Base-by-base conservation (phyloP, 2,329 filamentous ascomycete species). In the Botrytis galanthina region DNA sequence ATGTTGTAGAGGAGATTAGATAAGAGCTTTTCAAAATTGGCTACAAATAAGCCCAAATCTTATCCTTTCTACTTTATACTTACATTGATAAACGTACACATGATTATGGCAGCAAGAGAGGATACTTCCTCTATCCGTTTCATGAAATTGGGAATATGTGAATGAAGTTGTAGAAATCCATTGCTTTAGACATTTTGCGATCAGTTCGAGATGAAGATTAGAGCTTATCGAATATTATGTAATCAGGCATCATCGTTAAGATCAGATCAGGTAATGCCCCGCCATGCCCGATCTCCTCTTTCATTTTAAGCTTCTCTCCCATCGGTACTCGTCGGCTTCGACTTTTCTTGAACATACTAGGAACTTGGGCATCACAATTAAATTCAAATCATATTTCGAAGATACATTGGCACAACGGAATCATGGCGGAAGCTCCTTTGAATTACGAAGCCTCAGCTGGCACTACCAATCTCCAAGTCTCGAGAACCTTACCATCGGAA, bases 371-470 rank as follows among this genome's bases (percentile, higher is more conserved):
- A 44, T 20, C 14, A 35, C 18, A 66, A 32, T 57, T 26, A 39
- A 37, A 14, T n/a, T 18, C 8, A 64, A 44, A 9, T 35, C 16
- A 35, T 12, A 22, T 2, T 10, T 35, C 2, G 26, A 22, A 10
- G 20, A 29, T 1, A 22, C 9, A 39, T 29, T 39, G 1, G 3
- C 37, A 46, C 3, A 26, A 12, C 29, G 35, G 14, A 10, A 71
- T 37, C 10, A 72, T 72, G 70, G 26, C 71, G 18, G 68, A 71
- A 57, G 66, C 68, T 32, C 72, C 72, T 4, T 87, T 94, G 75
- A 92, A 90, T 80, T 91, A 93, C 82, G 91, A 94, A 82, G 88
- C 91, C 73, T 95, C 93, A 10, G 89, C 91, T 70, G 91, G 91
- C 76, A 87, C 92, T 73, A 93, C 90, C 62, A 87, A 94, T 67